Base-by-base conservation (phyloP, 495 filamentous ascomycete species). In the Immersiella caudata region DNA sequence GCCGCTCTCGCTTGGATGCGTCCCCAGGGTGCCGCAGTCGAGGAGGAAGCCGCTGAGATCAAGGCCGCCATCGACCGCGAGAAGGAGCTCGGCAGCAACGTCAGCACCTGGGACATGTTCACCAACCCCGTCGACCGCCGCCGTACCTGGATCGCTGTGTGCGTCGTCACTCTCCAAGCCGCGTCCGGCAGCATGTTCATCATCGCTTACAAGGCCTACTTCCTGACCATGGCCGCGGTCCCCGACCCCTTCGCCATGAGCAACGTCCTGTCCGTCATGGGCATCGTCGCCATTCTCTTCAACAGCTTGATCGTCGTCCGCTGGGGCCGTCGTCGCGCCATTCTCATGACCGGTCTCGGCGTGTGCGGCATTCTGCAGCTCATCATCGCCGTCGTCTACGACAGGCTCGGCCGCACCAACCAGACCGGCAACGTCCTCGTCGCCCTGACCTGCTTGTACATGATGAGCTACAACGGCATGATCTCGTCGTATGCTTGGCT, bases 121-220 rank as follows among this genome's bases (percentile, higher is more conserved):
- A 79, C 70, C 33, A 83, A 85, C 70, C 81, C 85, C 12, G 73
- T 85, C 56, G 83, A 87, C 71, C 73, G 82, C 18, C 82, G 84
- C 21, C 75, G 84, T n/a, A 86, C 82, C 2, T 71, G 80, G 24
- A 64, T 86, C 18, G 78, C 82, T 6, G 79, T 88, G 49, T 79
- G 78, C 20, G 83, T 80, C 20, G 75, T 89, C 21, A 81, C 78
- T 6, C 80, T 83, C 6, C 86, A 88, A 66, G 86, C 86, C 18
- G 85, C 86, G 1, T 84, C 82, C 0, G 87, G 87, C 1, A 80
- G 83, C 24, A 89, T 88, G 85, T 89, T 82, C 71, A 84, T 88
- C 74, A 88, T 89, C 60, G 84, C 85, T 0, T 89, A 88, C 70
- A 84, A 85, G 59, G 87, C 87, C 1, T 89, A 89, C 73, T 89